These are phyloP conservation scores for Fusarium scirpi DNA, from an alignment of 2,329 filamentous ascomycete species.

Conservation along the genomic window DNA sequence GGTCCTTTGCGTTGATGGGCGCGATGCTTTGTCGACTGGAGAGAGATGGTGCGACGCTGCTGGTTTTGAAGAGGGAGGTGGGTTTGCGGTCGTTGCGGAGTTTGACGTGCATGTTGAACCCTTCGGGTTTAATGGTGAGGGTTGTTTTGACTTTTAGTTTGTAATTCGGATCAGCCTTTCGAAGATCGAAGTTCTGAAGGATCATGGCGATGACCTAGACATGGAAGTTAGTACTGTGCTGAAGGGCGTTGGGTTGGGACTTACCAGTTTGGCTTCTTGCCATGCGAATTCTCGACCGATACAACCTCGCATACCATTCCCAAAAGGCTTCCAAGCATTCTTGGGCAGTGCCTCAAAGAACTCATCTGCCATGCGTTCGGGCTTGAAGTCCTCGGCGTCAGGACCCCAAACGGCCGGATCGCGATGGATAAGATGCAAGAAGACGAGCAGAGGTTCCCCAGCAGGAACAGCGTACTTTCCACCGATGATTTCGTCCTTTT, in stretches of 20 bases:
- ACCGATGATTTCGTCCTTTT: conserved; percentile 10
- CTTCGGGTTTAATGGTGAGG: neutral
- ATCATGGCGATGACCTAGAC: conserved; percentile 10
- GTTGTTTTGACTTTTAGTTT: conserved; percentile 17
- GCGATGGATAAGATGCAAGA: conserved; percentile 7
- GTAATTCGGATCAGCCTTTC: conserved; percentile 1
- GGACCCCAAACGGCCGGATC: conserved; percentile 7
- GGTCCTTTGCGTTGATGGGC: neutral
- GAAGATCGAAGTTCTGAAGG: conserved; percentile 5
- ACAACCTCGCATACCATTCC: conserved; percentile 5
- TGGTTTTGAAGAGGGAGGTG: neutral
- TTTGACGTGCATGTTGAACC: conserved; percentile 13
- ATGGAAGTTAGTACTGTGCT: neutral
- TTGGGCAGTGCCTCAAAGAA: conserved; percentile 8
- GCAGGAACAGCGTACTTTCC: neutral
- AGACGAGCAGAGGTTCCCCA: neutral
- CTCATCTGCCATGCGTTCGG: conserved; percentile 15
- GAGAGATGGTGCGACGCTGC: neutral
- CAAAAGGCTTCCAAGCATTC: conserved; percentile 22
- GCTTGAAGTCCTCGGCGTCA: conserved; percentile 6
- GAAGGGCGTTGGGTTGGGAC: accelerated
- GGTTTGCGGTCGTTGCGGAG: conserved; percentile 3
- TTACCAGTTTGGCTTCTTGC: conserved; percentile 17
- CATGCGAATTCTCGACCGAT: conserved; percentile 10
- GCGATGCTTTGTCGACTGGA: neutral